Conservation (phyloP, 2,329 filamentous ascomycete species). For the Alternaria burnsii region DNA sequence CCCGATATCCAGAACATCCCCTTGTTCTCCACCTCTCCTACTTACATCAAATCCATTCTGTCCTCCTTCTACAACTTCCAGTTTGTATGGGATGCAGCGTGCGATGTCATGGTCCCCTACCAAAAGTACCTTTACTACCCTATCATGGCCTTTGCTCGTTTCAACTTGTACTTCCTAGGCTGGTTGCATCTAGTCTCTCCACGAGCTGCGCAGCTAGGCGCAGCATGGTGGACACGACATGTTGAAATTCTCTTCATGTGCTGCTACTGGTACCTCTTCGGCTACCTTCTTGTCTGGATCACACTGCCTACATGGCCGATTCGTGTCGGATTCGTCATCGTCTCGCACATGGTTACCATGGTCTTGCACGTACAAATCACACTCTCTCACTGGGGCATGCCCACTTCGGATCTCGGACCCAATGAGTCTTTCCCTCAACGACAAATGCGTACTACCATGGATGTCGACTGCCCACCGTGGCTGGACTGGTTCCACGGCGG, state of each 20-base stretch:
- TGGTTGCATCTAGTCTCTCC: constrained; percentile 79
- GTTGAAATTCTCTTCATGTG: constrained; percentile 78
- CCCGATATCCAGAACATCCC: constrained; percentile 70
- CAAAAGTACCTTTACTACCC: constrained; percentile 87
- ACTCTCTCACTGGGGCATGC: constrained; percentile 93
- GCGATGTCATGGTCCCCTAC: constrained; percentile 73
- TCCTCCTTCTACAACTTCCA: constrained; percentile 85
- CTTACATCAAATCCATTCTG: constrained; percentile 74
- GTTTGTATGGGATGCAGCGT: constrained; percentile 79
- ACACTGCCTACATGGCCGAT: constrained; percentile 73
- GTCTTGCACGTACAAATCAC: constrained; percentile 90
- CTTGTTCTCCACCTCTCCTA: constrained; percentile 85
- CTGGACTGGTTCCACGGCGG: constrained; percentile 90
- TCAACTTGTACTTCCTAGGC: constrained; percentile 85
- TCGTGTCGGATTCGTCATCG: constrained; percentile 76
- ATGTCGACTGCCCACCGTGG: constrained; percentile 86
- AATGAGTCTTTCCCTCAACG: constrained; percentile 88
- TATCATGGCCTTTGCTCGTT: constrained; percentile 79
- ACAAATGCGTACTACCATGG: constrained; percentile 93
- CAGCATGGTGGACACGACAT: constrained; percentile 83
- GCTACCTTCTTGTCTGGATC: constrained; percentile 80
- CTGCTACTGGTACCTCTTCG: constrained; percentile 89
- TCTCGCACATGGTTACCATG: constrained; percentile 82
- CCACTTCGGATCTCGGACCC: constrained; percentile 83
- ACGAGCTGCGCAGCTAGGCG: constrained; percentile 75